Base-by-base conservation (phyloP, 139 green algal genomes). In the Ettlia oleoabundans region DNA sequence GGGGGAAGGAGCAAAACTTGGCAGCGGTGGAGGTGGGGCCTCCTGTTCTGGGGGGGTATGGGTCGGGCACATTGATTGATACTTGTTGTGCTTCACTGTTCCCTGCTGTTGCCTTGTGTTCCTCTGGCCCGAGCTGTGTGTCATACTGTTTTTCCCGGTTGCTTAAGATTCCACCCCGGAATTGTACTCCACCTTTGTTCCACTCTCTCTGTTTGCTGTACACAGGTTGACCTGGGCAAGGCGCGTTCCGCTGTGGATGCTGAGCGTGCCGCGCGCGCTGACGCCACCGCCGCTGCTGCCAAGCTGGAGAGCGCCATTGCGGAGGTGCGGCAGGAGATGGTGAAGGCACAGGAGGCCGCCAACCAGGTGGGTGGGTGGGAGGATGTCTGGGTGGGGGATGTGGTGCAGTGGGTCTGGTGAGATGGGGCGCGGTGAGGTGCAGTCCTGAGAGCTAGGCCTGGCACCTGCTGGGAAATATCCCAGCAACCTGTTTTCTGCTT, bases 281-380 rank as follows among this genome's bases (percentile, higher is more conserved):
- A 88, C 42, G 86, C 86, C 22, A 62, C 76, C 10, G 68, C 80
- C 10, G 88, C 86, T 10, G 86, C 88, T 40, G n/a, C 77, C 55
- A 92, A 89, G 76, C 79, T 92, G 76, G 74, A 92, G 74, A 53
- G 53, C 30, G 69, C 83, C 5, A 85, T 91, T 32, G 10, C 68
- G 22, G 22, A 32, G 35, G 81, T 87, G 42, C 88, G 80, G 21
- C 24, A 75, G 30, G 88, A 92, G 30, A 89, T 92, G 86, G 47
- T 76, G 22, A 62, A 86, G 35, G 72, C 82, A 22, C 86, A 88
- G 75, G 42, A 68, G 64, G 86, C 86, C 2, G 64, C 76, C 33
- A 67, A 87, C 51, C 65, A 81, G 74, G 76, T 74, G 37, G 22
- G 67, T 51, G 41, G 6, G 32, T 22, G 32, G 15, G 32, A 37